Evolutionary conservation across 1,284 basidiomycete genomes (phyloP).

Genomic region (Termitomyces sp.): DNA sequence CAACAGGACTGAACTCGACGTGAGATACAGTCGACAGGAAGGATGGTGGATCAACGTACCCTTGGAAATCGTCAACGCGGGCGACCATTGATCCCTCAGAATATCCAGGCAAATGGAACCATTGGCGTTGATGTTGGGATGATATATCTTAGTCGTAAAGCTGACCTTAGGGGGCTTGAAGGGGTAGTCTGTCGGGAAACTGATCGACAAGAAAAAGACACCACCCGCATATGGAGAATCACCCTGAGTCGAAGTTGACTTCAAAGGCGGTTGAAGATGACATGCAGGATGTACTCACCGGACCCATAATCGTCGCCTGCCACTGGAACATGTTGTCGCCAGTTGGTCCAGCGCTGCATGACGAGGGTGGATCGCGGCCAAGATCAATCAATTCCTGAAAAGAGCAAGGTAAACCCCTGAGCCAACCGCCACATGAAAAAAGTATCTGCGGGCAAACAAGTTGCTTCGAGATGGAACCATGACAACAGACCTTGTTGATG

Average conservation of each 20-base stretch:
- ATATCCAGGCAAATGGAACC: constrained; percentile 99
- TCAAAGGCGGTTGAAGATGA: constrained; percentile 17
- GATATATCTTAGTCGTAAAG: constrained; percentile 98
- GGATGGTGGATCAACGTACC: constrained; percentile 44
- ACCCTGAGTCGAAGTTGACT: constrained; percentile 43
- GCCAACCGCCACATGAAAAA: not conserved
- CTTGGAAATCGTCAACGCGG: constrained; percentile 98
- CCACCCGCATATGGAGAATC: constrained; percentile 96
- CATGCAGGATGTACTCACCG: constrained; percentile 51
- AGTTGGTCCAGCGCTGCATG: constrained; percentile 94
- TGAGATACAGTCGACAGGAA: not conserved
- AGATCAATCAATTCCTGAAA: constrained; percentile 93
- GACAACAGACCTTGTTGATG: constrained; percentile 87
- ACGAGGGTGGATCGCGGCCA: constrained; percentile 94
- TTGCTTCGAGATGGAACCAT: constrained; percentile 2
- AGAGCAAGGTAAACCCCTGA: constrained; percentile 21
- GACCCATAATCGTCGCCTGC: constrained; percentile 98
- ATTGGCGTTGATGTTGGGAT: constrained; percentile 97
- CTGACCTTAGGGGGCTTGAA: constrained; percentile 99
- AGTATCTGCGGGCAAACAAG: constrained; percentile 3
- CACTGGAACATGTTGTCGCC: constrained; percentile 98
- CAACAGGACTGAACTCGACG: constrained; percentile 60
- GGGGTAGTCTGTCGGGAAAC: constrained; percentile 93
- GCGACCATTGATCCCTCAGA: constrained; percentile 96
- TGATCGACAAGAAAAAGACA: constrained; percentile 94